phyloP scores from a whole-genome alignment of 768 basidiomycete species.

The Leccinum ochraceum region DNA sequence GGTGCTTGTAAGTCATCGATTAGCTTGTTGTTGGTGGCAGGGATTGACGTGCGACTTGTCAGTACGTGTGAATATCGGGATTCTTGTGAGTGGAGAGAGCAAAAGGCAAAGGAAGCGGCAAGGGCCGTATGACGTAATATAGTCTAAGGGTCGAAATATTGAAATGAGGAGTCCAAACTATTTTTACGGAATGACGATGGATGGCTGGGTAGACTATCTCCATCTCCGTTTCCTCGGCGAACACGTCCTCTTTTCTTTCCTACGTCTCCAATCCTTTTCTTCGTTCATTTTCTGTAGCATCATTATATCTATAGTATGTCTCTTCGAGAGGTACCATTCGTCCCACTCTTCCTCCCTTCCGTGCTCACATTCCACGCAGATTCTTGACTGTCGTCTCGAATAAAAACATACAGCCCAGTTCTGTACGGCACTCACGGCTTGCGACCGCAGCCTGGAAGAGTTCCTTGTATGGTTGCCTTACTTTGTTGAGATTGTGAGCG shows the following conservation, averaged over 20 bases:
- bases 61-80: conserved; percentile 74
- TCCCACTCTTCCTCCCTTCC: background rate
- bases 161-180: background rate
- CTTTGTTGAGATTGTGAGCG: conserved; percentile 61
- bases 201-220: conserved; percentile 50
- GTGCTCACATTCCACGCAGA: conserved; percentile 34
- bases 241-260: conserved; percentile 42
- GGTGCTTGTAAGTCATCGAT: conserved; percentile 61
- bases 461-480: conserved; percentile 55
- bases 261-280: conserved; percentile 48
- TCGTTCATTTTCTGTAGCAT: conserved; percentile 49
- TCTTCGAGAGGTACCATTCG: conserved; percentile 53
- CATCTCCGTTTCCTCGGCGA: conserved; percentile 45
- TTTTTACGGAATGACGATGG: conserved; percentile 29
- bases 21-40: background rate
- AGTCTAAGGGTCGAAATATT: background rate
- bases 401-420: conserved; percentile 48
- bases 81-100: conserved; percentile 78
- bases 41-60: conserved; percentile 4
- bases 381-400: conserved; percentile 50
- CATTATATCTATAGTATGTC: conserved; percentile 49
- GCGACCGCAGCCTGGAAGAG: conserved; percentile 54
- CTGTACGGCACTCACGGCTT: conserved; percentile 42
- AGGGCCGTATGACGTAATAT: conserved; percentile 14
- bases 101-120: conserved; percentile 43